A percentile compares a stretch with the other conserved stretches of the same genome.
phyloP scores from a whole-genome alignment of 768 basidiomycete species.

The Sporobolomyces phaffii region DNA sequence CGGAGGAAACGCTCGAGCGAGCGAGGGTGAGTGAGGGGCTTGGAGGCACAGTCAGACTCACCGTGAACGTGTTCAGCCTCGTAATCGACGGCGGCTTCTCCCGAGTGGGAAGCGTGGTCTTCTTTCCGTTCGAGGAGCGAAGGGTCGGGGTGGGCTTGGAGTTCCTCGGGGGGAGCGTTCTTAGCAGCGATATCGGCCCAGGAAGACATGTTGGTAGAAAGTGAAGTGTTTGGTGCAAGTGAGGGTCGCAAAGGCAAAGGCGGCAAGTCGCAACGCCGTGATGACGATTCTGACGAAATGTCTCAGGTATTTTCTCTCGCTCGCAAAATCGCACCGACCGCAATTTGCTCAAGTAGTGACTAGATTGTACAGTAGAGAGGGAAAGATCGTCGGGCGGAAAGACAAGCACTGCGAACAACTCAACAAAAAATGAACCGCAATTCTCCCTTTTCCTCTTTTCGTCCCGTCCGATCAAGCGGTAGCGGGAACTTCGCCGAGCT shows the following conservation, averaged over 20 bases:
- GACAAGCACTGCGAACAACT: no score
- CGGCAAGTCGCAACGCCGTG: no score
- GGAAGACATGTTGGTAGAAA: conserved; percentile 11
- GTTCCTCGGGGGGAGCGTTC: conserved; percentile 3
- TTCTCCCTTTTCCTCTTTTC: background rate
- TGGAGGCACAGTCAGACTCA: background rate
- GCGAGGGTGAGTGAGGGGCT: no score
- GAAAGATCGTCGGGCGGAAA: no score
- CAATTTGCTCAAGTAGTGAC: no score
- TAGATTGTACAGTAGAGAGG: no score
- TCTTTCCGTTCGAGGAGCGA: conserved; percentile 13
- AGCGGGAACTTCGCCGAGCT: background rate
- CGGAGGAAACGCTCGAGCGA: no score
- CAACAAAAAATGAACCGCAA: no score
- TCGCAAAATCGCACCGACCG: no score
- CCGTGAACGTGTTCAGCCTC: conserved; percentile 20
- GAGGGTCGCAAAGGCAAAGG: no score
- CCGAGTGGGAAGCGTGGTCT: background rate
- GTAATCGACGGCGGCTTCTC: background rate
- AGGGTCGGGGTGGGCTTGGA: conserved; percentile 10
- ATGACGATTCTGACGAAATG: no score
- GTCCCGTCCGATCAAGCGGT: background rate
- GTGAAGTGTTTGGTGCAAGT: background rate
- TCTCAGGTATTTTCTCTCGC: no score
- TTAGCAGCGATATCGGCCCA: conserved; percentile 21